Evolutionary conservation across 805 yeast species (phyloP), one percentile per base, ranked within the genome.

Genomic region (Huiozyma sinensis): DNA sequence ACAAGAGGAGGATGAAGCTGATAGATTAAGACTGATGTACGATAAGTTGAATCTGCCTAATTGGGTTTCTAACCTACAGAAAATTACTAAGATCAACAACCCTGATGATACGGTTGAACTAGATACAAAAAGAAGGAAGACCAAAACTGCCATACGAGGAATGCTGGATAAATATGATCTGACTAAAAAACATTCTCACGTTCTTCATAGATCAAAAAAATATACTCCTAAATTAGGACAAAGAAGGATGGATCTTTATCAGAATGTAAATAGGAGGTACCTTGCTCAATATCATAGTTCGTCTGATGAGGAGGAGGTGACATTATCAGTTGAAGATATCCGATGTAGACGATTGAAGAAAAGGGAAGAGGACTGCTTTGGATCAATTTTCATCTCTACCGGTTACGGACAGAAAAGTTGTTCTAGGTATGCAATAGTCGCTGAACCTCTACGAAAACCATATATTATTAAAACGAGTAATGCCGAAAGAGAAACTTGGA

Each of bases 1-100:
- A 1, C 69, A 72, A 44, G 66, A 78, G 38, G 63, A 72, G 40
- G 58, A 66, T 7, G 90, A 82, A 52, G 75, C 77, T 30, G 86
- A 80, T 43, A 71, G 69, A 30, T 51, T 71, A 31, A 43, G 47
- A 8, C 41, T 55, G 17, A 67, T 77, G 33, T 59, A 66, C 30
- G 71, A 72, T 9, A 72, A 70, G 49, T 63, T 77, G 41, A 56
- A 63, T 28, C 58, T 65, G 44, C 60, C 74, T 44, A 72, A 69
- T 49, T 77, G 85, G 83, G 52, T 56, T 7, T 53, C 61, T 24
- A 65, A 68, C 37, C 56, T 79, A 33, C 69, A 71, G 3, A 59
- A 60, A 7, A 65, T 80, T 24, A 76, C 86, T 0, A 61, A 62
- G 12, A 67, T 83, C 29, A 66, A 70, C 28, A 69, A 83, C 53